Base-by-base conservation (phyloP, 2,329 filamentous ascomycete species). In the Rutstroemia sp. region DNA sequence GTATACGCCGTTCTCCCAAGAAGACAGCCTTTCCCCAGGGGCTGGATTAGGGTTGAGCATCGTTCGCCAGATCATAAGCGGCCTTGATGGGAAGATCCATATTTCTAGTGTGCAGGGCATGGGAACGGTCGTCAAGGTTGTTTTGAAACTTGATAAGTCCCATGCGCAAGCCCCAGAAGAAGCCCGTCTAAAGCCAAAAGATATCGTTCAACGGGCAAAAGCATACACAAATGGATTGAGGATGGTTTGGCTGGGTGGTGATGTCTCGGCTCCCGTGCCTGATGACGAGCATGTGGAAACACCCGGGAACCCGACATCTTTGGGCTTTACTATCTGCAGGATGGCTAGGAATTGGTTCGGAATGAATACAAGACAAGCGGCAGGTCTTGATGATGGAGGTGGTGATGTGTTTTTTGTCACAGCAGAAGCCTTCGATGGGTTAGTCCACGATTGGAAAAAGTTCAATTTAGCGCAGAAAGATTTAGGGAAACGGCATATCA, bases 41-140 rank as follows among this genome's bases (percentile, higher is more conserved):
- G 81, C 80, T 2, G 83, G 83, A 0, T 69, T 87, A 0, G 84
- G 84, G 0, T 69, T 87, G 49, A 82, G 79, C n/a, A 83, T 87
- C 7, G 83, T 87, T 17, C 76, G 76, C 83, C 71, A 75, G 56
- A 80, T 87, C 30, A 79, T 86, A 9, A 76, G 78, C 46, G 76
- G 78, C 14, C 72, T 87, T 0, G 76, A 77, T 42, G 84, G 84
- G 0, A 75, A 71, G 8, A 81, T 88, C 42, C 75, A 81, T 19
- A 73, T 88, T 36, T 75, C 73, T 45, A 83, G 76, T 49, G 72
- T 78, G 46, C 70, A 74, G 8, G 74, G 75, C 2, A 72, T 75
- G 34, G 82, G 83, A 1, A 84, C 82, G 0, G 75, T 76, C 14
- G 74, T 84, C 1, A 75, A 72, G 7, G 52, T 55, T 49, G 40